phyloP scores from a whole-genome alignment of 306 rosid genomes.

The Acacia confusa region DNA sequence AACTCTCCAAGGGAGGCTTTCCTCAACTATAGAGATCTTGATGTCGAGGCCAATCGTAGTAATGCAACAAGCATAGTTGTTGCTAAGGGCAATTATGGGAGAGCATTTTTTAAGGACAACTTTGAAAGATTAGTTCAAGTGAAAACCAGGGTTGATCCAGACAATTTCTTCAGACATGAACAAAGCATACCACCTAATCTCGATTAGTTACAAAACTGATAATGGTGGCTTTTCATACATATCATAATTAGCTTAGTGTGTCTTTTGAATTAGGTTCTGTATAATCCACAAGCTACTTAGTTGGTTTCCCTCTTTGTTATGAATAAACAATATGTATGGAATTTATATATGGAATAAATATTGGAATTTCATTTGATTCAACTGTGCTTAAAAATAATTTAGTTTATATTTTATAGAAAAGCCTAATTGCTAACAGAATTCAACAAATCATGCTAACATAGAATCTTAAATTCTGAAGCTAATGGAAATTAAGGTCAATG shows the following conservation, averaged over 20 bases:
- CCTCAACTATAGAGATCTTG: constrained; percentile 43
- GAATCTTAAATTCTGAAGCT: no score
- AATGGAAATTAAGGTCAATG: no score
- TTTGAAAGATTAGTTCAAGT: constrained; percentile 29
- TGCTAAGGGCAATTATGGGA: constrained; percentile 18
- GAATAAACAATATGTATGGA: no score
- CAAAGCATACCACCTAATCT: constrained; percentile 39
- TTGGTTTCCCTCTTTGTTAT: no score
- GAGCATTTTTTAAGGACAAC: constrained; percentile 29
- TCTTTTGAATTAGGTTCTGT: no score
- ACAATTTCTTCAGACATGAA: constrained; percentile 37
- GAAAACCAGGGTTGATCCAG: constrained; percentile 37
- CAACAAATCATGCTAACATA: no score
- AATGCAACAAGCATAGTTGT: not conserved
- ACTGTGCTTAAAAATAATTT: no score
- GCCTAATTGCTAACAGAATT: no score
- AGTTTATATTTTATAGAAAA: not conserved
- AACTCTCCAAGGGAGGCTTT: constrained; percentile 37
- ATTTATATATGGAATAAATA: no score
- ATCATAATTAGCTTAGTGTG: no score
- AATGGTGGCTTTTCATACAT: not conserved
- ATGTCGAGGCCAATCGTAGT: constrained; percentile 39
- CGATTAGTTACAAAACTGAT: not conserved
- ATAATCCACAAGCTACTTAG: no score
- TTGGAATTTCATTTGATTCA: no score